Percentiles rank a stretch among this genome's conserved stretches.
Evolutionary conservation across 192 early-diverging fungal genomes (phyloP).

Genomic region (Gaertneriomyces semiglobifer): DNA sequence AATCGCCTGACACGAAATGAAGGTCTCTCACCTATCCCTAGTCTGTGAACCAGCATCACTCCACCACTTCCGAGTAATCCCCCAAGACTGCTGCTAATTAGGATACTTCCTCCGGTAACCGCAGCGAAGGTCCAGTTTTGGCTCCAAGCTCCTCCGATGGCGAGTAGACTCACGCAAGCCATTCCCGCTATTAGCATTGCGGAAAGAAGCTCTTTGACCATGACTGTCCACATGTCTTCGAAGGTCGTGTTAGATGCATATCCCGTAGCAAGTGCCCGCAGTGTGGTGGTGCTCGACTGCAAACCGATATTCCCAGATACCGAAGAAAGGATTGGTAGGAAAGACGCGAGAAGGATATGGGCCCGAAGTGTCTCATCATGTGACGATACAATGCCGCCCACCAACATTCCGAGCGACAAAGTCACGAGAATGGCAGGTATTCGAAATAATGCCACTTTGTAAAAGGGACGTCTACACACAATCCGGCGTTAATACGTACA

Average conservation of each 20-base stretch:
- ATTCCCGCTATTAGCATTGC: slow-evolving; percentile 1
- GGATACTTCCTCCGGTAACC: slow-evolving; percentile 5
- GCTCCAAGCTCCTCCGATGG: slow-evolving; percentile 10
- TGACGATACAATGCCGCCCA: slow-evolving; percentile 33
- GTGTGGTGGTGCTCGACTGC: slow-evolving; percentile 44
- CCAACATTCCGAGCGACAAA: slow-evolving; percentile 34
- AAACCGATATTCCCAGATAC: slow-evolving; percentile 47
- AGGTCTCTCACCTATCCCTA: slow-evolving; percentile 14
- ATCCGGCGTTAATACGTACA: no score
- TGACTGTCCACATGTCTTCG: slow-evolving; percentile 26
- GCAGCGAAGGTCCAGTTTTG: slow-evolving; percentile 2
- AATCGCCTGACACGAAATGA: no score
- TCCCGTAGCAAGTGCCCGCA: slow-evolving; percentile 43
- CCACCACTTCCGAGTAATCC: slow-evolving; percentile 32
- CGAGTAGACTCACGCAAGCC: background rate
- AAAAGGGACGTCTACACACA: slow-evolving; percentile 38
- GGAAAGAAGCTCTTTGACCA: slow-evolving; percentile 30
- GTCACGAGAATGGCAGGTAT: slow-evolving; percentile 40
- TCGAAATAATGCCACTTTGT: slow-evolving; percentile 35
- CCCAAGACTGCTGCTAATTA: slow-evolving; percentile 25
- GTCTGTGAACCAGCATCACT: slow-evolving; percentile 33
- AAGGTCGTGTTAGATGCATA: slow-evolving; percentile 33
- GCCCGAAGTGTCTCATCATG: slow-evolving; percentile 14
- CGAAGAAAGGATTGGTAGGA: slow-evolving; percentile 43
- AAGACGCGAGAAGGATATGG: slow-evolving; percentile 37